These are phyloP conservation scores for Aspergillus floridensis DNA, from an alignment of 2,329 filamentous ascomycete species.

Conservation along the genomic window DNA sequence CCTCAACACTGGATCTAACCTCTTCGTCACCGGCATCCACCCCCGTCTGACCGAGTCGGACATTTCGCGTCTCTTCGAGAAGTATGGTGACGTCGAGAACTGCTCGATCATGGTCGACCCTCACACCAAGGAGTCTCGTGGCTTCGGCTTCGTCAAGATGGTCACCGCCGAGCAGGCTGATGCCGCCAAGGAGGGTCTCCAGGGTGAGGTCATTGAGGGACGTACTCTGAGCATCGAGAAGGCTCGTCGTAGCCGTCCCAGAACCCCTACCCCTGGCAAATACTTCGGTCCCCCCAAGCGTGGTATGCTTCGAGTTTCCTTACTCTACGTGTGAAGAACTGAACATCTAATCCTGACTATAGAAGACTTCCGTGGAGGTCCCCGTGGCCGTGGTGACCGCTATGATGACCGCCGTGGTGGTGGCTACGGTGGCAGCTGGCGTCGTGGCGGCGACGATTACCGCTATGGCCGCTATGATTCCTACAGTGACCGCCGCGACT, in stretches of 20 bases:
- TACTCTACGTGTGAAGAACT: not conserved
- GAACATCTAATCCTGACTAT: slow-evolving; percentile 2
- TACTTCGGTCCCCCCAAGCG: slow-evolving; percentile 98
- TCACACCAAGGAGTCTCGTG: slow-evolving; percentile 96
- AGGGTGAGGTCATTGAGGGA: slow-evolving; percentile 92
- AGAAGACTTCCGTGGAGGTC: slow-evolving; percentile 40
- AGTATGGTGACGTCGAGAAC: slow-evolving; percentile 97
- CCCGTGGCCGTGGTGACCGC: slow-evolving; percentile 48
- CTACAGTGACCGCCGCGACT: slow-evolving; percentile 45
- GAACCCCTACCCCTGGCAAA: slow-evolving; percentile 95
- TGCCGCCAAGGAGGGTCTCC: slow-evolving; percentile 91
- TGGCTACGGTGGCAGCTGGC: slow-evolving; percentile 50
- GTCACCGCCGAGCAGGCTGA: slow-evolving; percentile 91
- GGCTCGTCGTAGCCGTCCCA: slow-evolving; percentile 88
- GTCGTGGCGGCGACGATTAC: slow-evolving; percentile 45
- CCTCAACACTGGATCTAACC: slow-evolving; percentile 91
- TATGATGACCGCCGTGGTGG: slow-evolving; percentile 55
- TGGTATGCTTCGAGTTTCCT: slow-evolving; percentile 58
- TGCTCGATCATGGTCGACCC: slow-evolving; percentile 99
- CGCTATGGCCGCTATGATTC: slow-evolving; percentile 49
- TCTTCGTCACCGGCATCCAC: slow-evolving; percentile 98
- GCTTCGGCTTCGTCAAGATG: slow-evolving; percentile 99
- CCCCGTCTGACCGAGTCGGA: slow-evolving; percentile 86
- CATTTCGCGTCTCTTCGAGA: slow-evolving; percentile 93
- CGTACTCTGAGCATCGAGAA: slow-evolving; percentile 98